These are phyloP conservation scores for Eremothecium gossypii DNA, from an alignment of 1,139 yeast genomes.

Conservation along the genomic window DNA sequence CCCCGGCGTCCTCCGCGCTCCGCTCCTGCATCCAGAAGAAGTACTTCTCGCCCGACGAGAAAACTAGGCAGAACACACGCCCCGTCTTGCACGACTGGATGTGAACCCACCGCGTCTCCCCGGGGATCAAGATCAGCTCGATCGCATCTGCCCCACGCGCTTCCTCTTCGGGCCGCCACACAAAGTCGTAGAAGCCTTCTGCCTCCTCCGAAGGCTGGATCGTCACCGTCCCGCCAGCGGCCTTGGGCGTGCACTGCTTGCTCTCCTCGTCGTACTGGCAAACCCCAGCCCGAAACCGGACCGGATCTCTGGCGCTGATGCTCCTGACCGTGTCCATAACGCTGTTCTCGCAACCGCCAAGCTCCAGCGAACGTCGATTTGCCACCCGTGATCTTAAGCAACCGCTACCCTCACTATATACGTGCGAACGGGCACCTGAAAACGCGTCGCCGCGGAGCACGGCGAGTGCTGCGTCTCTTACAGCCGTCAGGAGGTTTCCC, in stretches of 20 bases:
- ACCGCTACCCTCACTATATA: no score
- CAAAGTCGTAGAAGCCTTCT: slow-evolving; percentile 45
- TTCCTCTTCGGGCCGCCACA: slow-evolving; percentile 51
- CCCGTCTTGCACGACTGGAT: slow-evolving; percentile 72
- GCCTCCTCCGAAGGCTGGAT: slow-evolving; percentile 45
- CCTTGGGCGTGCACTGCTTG: slow-evolving; percentile 63
- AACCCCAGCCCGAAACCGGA: slow-evolving; percentile 73
- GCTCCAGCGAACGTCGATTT: no score
- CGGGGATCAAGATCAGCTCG: slow-evolving; percentile 79
- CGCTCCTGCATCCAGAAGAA: slow-evolving; percentile 91
- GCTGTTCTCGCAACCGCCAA: no score
- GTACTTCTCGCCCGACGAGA: slow-evolving; percentile 77
- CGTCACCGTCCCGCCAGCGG: slow-evolving; percentile 65
- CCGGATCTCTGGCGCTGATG: slow-evolving; percentile 1
- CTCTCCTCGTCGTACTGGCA: slow-evolving; percentile 66
- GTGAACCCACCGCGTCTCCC: slow-evolving; percentile 80
- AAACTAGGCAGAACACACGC: slow-evolving; percentile 74
- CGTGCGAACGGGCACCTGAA: no score
- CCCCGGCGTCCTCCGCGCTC: slow-evolving; percentile 46
- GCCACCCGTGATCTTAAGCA: no score
- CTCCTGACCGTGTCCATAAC: no score
- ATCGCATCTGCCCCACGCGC: slow-evolving; percentile 41
- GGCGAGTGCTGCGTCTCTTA: no score
- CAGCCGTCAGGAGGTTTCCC: no score
- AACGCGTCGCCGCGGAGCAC: no score